These are phyloP conservation scores for Hanseniaspora jakobsenii DNA, from an alignment of 805 yeast genomes.

Conservation along the genomic window DNA sequence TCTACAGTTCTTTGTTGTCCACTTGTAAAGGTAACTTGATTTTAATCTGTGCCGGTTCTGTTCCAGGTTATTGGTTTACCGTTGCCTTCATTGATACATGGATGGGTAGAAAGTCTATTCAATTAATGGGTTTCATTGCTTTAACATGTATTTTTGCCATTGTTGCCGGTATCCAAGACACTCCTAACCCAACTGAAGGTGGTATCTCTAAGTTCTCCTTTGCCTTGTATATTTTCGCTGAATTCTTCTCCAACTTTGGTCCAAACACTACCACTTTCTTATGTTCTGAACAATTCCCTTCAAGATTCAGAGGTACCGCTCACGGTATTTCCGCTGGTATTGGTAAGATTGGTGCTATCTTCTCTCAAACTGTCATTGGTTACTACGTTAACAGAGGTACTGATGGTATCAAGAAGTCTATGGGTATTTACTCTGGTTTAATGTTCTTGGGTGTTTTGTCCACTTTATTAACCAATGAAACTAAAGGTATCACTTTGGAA, in stretches of 20 bases:
- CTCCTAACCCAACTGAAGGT: slow-evolving; percentile 57
- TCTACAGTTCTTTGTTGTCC: slow-evolving; percentile 60
- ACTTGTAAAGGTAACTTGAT: slow-evolving; percentile 86
- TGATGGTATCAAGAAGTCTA: slow-evolving; percentile 41
- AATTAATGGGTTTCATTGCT: slow-evolving; percentile 59
- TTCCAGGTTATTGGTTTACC: slow-evolving; percentile 86
- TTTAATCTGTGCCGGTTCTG: slow-evolving; percentile 85
- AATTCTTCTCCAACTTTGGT: slow-evolving; percentile 84
- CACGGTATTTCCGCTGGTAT: slow-evolving; percentile 90
- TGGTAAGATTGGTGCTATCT: slow-evolving; percentile 87
- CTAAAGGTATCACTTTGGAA: slow-evolving; percentile 83
- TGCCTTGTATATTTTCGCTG: slow-evolving; percentile 56
- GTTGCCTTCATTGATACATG: slow-evolving; percentile 62
- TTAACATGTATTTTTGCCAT: slow-evolving; percentile 52
- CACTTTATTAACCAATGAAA: slow-evolving; percentile 69
- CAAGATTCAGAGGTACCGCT: slow-evolving; percentile 90
- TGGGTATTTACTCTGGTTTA: slow-evolving; percentile 87
- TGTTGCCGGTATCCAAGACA: slow-evolving; percentile 37
- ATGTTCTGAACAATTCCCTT: slow-evolving; percentile 84
- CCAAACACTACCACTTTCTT: slow-evolving; percentile 88
- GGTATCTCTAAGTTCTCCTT: slow-evolving; percentile 15
- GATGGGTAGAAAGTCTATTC: slow-evolving; percentile 76
- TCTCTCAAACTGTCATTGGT: slow-evolving; percentile 81
- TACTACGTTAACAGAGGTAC: slow-evolving; percentile 71
- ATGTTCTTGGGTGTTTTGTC: slow-evolving; percentile 68